Conservation (phyloP, 768 basidiomycete species). For the Trametes maxima region DNA sequence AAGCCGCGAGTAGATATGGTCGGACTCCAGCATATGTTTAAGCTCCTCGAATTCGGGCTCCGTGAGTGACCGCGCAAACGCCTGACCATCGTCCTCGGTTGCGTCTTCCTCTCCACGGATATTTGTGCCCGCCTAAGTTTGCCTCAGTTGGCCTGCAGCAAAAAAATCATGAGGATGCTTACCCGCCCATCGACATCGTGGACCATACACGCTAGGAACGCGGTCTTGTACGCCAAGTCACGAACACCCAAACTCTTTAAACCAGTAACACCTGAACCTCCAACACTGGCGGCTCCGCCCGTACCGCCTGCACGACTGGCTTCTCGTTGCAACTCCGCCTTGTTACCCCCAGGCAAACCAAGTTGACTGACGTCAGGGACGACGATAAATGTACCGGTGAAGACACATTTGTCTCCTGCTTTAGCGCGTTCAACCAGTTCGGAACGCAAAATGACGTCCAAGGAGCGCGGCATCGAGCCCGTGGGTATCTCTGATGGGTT, state of each 20-base stretch:
- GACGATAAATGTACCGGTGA: conserved; percentile 97
- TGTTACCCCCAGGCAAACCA: conserved; percentile 91
- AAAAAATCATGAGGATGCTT: conserved; percentile 35
- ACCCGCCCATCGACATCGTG: conserved; percentile 89
- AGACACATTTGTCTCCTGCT: conserved; percentile 98
- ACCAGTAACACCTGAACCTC: conserved; percentile 86
- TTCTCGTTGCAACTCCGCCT: conserved; percentile 88
- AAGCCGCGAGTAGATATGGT: conserved; percentile 92
- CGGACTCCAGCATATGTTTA: conserved; percentile 89
- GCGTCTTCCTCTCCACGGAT: conserved; percentile 87
- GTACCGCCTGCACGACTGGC: conserved; percentile 66
- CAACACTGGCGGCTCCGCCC: conserved; percentile 62
- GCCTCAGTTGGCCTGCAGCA: neutral
- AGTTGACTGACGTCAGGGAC: conserved; percentile 98
- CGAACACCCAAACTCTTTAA: conserved; percentile 93
- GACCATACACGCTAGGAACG: conserved; percentile 98
- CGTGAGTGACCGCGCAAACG: conserved; percentile 87
- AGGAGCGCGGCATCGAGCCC: conserved; percentile 95
- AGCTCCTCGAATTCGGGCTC: conserved; percentile 95
- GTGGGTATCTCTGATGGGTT: conserved; percentile 99
- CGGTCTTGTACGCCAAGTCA: conserved; percentile 97
- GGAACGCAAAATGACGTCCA: conserved; percentile 93
- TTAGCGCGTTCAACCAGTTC: conserved; percentile 99
- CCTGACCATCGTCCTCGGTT: conserved; percentile 75
- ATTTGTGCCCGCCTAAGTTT: conserved; percentile 73